phyloP scores from a whole-genome alignment of 2,329 filamentous ascomycete species.

The Aspergillus latus region DNA sequence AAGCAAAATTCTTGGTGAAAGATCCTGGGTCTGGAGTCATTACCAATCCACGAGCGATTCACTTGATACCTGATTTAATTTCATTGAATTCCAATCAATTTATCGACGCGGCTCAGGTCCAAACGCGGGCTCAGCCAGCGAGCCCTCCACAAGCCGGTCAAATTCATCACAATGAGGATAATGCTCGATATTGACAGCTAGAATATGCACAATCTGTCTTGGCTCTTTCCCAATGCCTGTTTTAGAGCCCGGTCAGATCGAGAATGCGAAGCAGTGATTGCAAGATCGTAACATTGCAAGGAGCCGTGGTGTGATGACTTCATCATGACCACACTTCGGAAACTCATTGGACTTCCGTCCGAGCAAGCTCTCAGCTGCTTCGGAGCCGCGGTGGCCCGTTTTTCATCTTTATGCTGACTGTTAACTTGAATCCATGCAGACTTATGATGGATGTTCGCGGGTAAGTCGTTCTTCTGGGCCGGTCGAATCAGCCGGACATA shows the following conservation, averaged over 20 bases:
- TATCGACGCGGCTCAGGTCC: too few species aligned
- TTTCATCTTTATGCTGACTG: not conserved
- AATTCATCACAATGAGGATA: not conserved
- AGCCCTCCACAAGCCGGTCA: too few species aligned
- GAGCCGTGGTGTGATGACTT: constrained; percentile 7
- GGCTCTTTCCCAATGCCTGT: not conserved
- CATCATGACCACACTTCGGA: constrained; percentile 11
- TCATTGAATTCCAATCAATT: too few species aligned
- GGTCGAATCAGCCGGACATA: not conserved
- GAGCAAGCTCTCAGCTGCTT: not conserved
- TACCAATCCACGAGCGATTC: not conserved
- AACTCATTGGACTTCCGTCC: not conserved
- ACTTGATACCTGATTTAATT: not conserved
- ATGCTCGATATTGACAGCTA: not conserved
- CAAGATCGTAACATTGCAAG: not conserved
- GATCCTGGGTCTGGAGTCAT: not conserved
- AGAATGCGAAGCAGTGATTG: not conserved
- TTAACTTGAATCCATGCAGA: not conserved
- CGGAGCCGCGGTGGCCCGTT: constrained; percentile 1
- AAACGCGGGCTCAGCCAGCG: not conserved
- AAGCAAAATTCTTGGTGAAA: not conserved
- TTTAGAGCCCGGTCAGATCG: not conserved
- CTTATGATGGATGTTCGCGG: not conserved
- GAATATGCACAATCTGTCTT: not conserved
- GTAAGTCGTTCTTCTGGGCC: not conserved